Evolutionary conservation across 257 asterid genomes (phyloP).

Genomic region (Craterostigma plantagineum): DNA sequence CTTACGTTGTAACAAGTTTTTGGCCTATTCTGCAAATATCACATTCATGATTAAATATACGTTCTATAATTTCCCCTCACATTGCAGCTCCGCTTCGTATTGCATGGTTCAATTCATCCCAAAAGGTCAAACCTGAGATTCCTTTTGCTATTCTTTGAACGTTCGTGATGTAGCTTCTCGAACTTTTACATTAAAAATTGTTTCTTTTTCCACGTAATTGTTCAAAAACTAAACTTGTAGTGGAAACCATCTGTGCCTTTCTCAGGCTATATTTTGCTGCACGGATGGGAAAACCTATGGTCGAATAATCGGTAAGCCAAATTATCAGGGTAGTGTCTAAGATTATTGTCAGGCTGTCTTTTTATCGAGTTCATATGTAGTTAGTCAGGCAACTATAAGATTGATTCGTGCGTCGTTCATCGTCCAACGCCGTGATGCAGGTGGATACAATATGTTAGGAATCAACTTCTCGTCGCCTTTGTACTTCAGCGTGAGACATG

Average conservation of each 20-base stretch:
- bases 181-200: no score
- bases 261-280: slow-evolving; percentile 44
- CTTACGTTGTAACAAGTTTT: neutral
- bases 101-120: slow-evolving; percentile 49
- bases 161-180: no score
- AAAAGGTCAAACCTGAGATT: slow-evolving; percentile 25
- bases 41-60: neutral
- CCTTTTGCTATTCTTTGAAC: slow-evolving; percentile 2
- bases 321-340: no score
- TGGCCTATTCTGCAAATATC: neutral
- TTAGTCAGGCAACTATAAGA: slow-evolving; percentile 5
- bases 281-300: slow-evolving; percentile 55
- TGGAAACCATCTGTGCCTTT: no score
- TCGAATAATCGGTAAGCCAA: slow-evolving; percentile 46
- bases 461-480: slow-evolving; percentile 31
- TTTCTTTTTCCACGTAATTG: no score
- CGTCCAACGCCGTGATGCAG: slow-evolving; percentile 25
- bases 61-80: slow-evolving; percentile 3
- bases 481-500: slow-evolving; percentile 38
- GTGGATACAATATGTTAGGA: slow-evolving; percentile 33
- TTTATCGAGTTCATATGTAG: slow-evolving; percentile 2
- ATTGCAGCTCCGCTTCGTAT: slow-evolving; percentile 38
- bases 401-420: neutral
- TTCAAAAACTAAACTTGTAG: no score
- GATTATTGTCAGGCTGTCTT: neutral